Evolutionary conservation across 495 filamentous ascomycete species (phyloP).

Genomic region (Penicillium chermesinum): DNA sequence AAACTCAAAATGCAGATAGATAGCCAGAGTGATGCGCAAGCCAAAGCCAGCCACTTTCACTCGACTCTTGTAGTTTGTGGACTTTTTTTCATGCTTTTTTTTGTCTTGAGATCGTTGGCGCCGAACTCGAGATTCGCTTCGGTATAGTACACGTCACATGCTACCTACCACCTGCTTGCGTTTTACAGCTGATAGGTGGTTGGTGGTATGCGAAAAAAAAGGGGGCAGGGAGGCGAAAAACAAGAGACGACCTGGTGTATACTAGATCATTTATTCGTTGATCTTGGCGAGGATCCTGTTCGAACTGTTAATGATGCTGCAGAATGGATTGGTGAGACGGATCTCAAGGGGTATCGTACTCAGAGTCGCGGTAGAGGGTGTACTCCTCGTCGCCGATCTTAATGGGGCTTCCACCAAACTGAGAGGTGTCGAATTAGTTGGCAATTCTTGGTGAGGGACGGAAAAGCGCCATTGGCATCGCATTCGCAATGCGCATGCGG

Average conservation of each 20-base stretch:
- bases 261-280: constrained; percentile 58
- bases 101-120: constrained; percentile 26
- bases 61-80: constrained; percentile 5
- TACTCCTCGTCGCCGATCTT: constrained; percentile 98
- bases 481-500: no score
- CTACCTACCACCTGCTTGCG: constrained; percentile 1
- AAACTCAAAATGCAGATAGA: constrained; percentile 34
- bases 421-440: no score
- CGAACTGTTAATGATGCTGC: constrained; percentile 19
- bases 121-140: constrained; percentile 32
- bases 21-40: constrained; percentile 7
- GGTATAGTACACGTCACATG: constrained; percentile 36
- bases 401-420: constrained; percentile 94
- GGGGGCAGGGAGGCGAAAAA: constrained; percentile 16
- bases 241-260: constrained; percentile 11
- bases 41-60: constrained; percentile 2
- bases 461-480: no score
- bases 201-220: constrained; percentile 2
- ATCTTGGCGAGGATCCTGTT: constrained; percentile 79
- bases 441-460: neutral
- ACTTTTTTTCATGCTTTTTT: constrained; percentile 18
- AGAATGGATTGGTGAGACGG: neutral
- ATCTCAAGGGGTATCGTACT: constrained; percentile 57
- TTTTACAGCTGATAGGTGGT: constrained; percentile 16
- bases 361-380: constrained; percentile 90